A percentile compares a stretch with the other conserved stretches of the same genome.
Conservation (phyloP, 2,329 filamentous ascomycete genomes). For the Elsinoe fawcettii region DNA sequence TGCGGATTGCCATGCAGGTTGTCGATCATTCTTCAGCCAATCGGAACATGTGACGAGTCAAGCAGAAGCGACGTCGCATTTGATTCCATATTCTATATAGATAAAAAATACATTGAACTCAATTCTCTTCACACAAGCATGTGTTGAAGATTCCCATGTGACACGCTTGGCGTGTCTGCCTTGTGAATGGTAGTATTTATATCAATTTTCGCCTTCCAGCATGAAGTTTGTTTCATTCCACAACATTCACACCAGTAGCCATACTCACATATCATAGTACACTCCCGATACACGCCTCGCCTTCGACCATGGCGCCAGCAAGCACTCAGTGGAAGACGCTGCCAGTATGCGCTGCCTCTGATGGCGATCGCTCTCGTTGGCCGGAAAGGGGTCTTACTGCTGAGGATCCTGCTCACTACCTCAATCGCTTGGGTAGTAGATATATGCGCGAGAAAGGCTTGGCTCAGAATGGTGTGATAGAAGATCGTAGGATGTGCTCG, state of each 20-base stretch:
- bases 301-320: neutral
- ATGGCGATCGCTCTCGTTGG: slow-evolving; percentile 21
- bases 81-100: neutral
- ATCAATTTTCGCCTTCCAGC: neutral
- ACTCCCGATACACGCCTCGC: neutral
- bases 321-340: neutral
- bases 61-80: neutral
- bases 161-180: slow-evolving; percentile 7
- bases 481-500: too few species aligned
- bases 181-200: neutral
- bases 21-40: slow-evolving; percentile 3
- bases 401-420: slow-evolving; percentile 39
- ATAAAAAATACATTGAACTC: neutral
- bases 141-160: neutral
- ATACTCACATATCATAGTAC: neutral
- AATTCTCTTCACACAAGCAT: neutral
- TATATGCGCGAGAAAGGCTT: slow-evolving; percentile 43
- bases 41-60: slow-evolving; percentile 9
- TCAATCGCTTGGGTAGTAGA: slow-evolving; percentile 39
- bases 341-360: slow-evolving; percentile 17
- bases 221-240: slow-evolving; percentile 1
- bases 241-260: too few species aligned
- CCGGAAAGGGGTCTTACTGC: slow-evolving; percentile 19
- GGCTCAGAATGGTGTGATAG: slow-evolving; percentile 27
- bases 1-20: neutral